Percentiles rank a stretch among this genome's conserved stretches.
Conservation (phyloP, 306 rosid genomes). For the Trifolium fragiferum region DNA sequence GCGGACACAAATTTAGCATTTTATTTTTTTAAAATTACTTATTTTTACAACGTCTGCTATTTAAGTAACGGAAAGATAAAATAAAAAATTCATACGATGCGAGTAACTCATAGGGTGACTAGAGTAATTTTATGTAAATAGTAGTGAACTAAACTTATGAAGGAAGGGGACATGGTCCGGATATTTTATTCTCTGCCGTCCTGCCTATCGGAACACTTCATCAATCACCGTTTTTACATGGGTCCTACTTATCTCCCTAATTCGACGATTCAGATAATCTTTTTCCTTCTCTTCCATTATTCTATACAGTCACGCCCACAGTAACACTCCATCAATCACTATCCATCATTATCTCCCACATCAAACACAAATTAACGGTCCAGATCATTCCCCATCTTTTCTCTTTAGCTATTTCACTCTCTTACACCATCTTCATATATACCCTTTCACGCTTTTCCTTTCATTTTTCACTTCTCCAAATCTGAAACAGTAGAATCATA, state of each 20-base stretch:
- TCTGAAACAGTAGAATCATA: slow-evolving; percentile 33
- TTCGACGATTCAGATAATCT: not conserved
- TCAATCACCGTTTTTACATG: not conserved
- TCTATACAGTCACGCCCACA: slow-evolving; percentile 5
- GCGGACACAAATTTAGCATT: no score
- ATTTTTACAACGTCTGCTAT: no score
- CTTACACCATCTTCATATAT: slow-evolving; percentile 6
- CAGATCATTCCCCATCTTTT: slow-evolving; percentile 11
- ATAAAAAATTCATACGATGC: no score
- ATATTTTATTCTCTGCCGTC: no score
- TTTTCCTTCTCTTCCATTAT: not conserved
- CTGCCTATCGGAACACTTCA: no score
- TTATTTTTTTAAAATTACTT: no score
- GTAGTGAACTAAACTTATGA: no score
- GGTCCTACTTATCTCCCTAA: not conserved
- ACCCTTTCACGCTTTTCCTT: slow-evolving; percentile 15
- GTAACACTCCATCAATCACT: not conserved
- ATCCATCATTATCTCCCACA: not conserved
- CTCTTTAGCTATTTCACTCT: slow-evolving; percentile 16
- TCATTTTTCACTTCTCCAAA: slow-evolving; percentile 20
- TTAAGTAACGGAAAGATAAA: no score
- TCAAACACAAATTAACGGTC: not conserved
- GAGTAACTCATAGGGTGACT: no score
- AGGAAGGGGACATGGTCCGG: no score
- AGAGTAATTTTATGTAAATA: no score